Base-by-base conservation (phyloP, 2,329 filamentous ascomycete genomes). In the Penicillium paneum region DNA sequence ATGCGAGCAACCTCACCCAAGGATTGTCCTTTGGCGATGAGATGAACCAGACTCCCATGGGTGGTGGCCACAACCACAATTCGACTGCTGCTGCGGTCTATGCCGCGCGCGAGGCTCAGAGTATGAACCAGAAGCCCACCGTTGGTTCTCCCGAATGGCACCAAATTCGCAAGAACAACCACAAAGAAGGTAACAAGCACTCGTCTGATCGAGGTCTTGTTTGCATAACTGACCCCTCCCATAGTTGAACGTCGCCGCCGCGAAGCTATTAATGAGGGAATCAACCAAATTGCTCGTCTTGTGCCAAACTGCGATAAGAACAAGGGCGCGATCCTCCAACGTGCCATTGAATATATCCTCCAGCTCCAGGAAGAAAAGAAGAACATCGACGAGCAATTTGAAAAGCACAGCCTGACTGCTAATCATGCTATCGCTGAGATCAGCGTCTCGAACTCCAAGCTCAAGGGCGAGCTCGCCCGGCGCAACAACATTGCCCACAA, bases 131-230 rank as follows among this genome's bases (percentile, higher is more conserved):
- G 54, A 97, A 97, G 74, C 92, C 92, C 8, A 84, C 87, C 7
- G 94, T 97, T n/a, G 94, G 94, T 2, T 94, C 91, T 2, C 91
- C 96, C 50, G 93, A 97, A 74, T 99, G 94, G 94, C 94, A 99
- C 73, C 96, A 96, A 73, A 87, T 96, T 66, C 86, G 94, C 58
- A 94, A 96, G 71, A 93, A 97, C 68, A 99, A 97, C 62, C 94
- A 99, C 78, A 99, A 99, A 83, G 93, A 97, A 81, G 94, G 93
- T 94, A 76, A 68, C 83, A 71, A 35, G 21, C n/a, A 42, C 29
- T n/a, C 38, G 38, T 8, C 29, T 28, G 1, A 6, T 41, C 34
- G 7, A 8, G 5, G 11, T n/a, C 4, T 0, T 17, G 7, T 15
- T 11, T 32, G 43, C 8, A 21, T 11, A 10, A 2, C 32, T 64